phyloP scores from a whole-genome alignment of 129 eudicot genomes.

The Flaveria trinervia region DNA sequence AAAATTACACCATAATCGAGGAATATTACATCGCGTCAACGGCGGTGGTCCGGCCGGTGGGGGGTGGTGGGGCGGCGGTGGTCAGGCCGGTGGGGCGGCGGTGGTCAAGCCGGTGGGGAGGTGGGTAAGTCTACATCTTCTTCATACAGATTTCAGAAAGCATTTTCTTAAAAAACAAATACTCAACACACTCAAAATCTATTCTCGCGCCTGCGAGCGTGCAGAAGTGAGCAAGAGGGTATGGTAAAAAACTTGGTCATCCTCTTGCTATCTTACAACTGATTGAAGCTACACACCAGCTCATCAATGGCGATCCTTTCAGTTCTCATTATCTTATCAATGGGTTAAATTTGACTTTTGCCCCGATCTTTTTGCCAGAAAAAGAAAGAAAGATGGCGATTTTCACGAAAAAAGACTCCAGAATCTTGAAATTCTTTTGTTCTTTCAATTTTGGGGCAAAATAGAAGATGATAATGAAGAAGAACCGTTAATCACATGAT shows the following conservation, averaged over 20 bases:
- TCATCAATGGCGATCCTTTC: slow-evolving; percentile 13
- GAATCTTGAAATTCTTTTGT: slow-evolving; percentile 8
- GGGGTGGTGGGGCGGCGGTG: too few relatives aligned
- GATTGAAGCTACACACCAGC: slow-evolving; percentile 16
- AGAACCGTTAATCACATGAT: slow-evolving; percentile 34
- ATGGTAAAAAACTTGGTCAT: neutral
- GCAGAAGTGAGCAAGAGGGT: too few relatives aligned
- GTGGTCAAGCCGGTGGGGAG: too few relatives aligned
- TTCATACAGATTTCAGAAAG: too few relatives aligned
- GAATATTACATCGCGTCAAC: too few relatives aligned
- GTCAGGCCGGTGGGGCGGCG: too few relatives aligned
- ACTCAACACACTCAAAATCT: too few relatives aligned
- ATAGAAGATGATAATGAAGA: slow-evolving; percentile 33
- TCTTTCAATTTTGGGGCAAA: slow-evolving; percentile 5
- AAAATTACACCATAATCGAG: too few relatives aligned
- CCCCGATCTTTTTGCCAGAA: neutral
- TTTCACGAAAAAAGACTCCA: slow-evolving; percentile 22
- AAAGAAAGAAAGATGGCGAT: slow-evolving; percentile 29
- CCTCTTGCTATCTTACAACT: slow-evolving; percentile 7
- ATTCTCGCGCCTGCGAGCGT: too few relatives aligned
- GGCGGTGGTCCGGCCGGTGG: too few relatives aligned
- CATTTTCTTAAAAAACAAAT: too few relatives aligned
- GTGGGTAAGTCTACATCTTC: too few relatives aligned
- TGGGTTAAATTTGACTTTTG: neutral
- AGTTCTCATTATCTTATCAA: slow-evolving; percentile 19